These are phyloP conservation scores for Alternaria sp. DNA, from an alignment of 2,329 filamentous ascomycete genomes.

Conservation along the genomic window DNA sequence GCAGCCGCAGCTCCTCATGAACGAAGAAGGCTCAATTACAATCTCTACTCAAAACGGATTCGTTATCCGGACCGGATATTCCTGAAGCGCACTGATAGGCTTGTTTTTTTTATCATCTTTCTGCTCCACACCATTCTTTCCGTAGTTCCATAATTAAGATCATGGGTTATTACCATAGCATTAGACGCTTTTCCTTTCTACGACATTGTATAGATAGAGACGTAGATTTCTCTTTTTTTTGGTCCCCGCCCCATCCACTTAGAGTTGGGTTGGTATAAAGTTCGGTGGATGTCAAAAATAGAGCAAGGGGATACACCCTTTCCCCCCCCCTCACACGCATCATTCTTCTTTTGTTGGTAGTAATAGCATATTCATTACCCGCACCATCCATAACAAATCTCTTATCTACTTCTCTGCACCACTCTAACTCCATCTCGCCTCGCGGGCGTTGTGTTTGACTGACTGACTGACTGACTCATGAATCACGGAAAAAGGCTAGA, in stretches of 20 bases:
- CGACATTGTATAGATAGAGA: slow-evolving; percentile 1
- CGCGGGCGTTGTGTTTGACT: too few species aligned
- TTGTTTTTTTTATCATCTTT: not conserved
- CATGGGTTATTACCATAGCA: slow-evolving; percentile 1
- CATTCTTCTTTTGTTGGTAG: not conserved
- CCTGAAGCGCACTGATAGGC: slow-evolving; percentile 17
- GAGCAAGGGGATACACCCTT: not conserved
- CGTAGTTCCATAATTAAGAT: not conserved
- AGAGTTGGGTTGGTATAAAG: not conserved
- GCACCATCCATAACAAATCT: not conserved
- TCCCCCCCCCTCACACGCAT: not conserved
- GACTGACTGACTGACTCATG: too few species aligned
- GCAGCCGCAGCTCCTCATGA: slow-evolving; percentile 21
- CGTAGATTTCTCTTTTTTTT: not conserved
- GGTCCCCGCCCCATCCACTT: not conserved
- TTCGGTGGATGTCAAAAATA: not conserved
- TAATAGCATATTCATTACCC: not conserved
- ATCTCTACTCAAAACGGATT: slow-evolving; percentile 11
- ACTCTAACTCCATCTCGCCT: too few species aligned
- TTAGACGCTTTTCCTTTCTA: not conserved
- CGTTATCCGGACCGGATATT: not conserved
- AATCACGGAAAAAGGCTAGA: too few species aligned
- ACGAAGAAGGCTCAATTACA: slow-evolving; percentile 4
- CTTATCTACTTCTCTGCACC: too few species aligned
- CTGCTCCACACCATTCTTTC: not conserved